These are phyloP conservation scores for Schwanniomyces yamadae DNA, from an alignment of 805 yeast genomes.

Conservation along the genomic window DNA sequence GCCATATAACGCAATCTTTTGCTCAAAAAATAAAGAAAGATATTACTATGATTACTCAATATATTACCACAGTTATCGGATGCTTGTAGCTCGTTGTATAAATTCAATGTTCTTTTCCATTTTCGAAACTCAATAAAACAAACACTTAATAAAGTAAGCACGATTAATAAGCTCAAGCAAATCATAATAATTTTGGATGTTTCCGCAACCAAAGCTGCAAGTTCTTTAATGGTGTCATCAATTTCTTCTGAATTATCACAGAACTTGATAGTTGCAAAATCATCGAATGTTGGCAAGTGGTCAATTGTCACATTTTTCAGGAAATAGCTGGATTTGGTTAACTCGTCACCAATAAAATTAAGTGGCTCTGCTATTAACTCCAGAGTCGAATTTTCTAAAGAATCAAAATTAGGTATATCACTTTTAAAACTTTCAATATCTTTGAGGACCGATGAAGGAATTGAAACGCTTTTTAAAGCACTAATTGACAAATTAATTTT, in stretches of 20 bases:
- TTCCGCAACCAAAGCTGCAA: slow-evolving; percentile 30
- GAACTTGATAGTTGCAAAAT: slow-evolving; percentile 20
- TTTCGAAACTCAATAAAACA: slow-evolving; percentile 43
- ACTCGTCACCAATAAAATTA: slow-evolving; percentile 39
- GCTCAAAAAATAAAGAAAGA: slow-evolving; percentile 9
- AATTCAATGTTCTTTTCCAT: slow-evolving; percentile 47
- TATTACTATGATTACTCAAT: slow-evolving; percentile 14
- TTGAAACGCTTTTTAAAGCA: slow-evolving; percentile 54
- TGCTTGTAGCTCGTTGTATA: slow-evolving; percentile 21
- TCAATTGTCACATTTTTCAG: slow-evolving; percentile 6
- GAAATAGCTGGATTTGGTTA: slow-evolving; percentile 29
- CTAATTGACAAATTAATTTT: slow-evolving; percentile 59
- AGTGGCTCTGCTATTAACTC: slow-evolving; percentile 60
- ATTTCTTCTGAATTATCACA: slow-evolving; percentile 41
- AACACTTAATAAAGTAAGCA: slow-evolving; percentile 42
- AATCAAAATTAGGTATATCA: slow-evolving; percentile 63
- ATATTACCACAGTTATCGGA: slow-evolving; percentile 10
- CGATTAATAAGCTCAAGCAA: slow-evolving; percentile 28
- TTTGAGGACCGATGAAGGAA: slow-evolving; percentile 63
- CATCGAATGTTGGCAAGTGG: slow-evolving; percentile 5
- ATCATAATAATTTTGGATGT: slow-evolving; percentile 39
- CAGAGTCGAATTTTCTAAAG: slow-evolving; percentile 60
- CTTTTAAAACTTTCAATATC: slow-evolving; percentile 52
- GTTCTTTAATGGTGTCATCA: slow-evolving; percentile 32
- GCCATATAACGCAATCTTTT: slow-evolving; percentile 9